phyloP scores from a whole-genome alignment of 139 green algal genomes.

The Chlamydomonas eustigma region DNA sequence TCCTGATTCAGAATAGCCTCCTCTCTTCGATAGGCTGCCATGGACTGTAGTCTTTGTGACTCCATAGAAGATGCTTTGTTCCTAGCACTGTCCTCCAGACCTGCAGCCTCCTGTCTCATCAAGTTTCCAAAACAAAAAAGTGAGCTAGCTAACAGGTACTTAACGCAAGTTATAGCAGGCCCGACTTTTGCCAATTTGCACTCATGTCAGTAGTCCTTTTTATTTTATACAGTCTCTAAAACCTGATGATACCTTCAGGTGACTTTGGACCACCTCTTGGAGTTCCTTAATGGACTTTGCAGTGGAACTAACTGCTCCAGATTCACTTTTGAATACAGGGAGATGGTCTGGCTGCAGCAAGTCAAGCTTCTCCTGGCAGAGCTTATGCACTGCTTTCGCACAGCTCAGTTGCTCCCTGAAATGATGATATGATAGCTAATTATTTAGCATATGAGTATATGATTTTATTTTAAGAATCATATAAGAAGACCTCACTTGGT shows the following conservation, averaged over 20 bases:
- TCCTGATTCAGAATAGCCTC: conserved; percentile 36
- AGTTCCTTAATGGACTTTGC: conserved; percentile 36
- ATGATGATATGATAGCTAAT: neutral
- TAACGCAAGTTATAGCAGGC: too few relatives aligned
- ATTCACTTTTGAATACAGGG: neutral
- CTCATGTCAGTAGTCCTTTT: too few relatives aligned
- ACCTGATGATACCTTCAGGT: conserved; percentile 17
- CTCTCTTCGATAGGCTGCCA: conserved; percentile 34
- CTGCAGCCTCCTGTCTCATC: neutral
- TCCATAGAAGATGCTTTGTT: neutral
- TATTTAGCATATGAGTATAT: too few relatives aligned
- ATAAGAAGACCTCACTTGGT: conserved; percentile 28
- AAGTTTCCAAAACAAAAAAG: too few relatives aligned
- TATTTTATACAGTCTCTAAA: too few relatives aligned
- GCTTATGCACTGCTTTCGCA: conserved; percentile 32
- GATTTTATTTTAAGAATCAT: too few relatives aligned
- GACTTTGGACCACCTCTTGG: conserved; percentile 26
- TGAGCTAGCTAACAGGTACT: too few relatives aligned
- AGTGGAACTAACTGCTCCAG: conserved; percentile 3
- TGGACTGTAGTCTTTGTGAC: neutral
- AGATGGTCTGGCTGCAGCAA: conserved; percentile 38
- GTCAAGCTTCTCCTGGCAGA: conserved; percentile 40
- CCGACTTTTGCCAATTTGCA: too few relatives aligned
- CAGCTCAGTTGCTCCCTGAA: conserved; percentile 37
- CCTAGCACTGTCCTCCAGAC: neutral